These are phyloP conservation scores for Backusella psychrophila DNA, from an alignment of 192 early-diverging fungal species.

Conservation along the genomic window DNA sequence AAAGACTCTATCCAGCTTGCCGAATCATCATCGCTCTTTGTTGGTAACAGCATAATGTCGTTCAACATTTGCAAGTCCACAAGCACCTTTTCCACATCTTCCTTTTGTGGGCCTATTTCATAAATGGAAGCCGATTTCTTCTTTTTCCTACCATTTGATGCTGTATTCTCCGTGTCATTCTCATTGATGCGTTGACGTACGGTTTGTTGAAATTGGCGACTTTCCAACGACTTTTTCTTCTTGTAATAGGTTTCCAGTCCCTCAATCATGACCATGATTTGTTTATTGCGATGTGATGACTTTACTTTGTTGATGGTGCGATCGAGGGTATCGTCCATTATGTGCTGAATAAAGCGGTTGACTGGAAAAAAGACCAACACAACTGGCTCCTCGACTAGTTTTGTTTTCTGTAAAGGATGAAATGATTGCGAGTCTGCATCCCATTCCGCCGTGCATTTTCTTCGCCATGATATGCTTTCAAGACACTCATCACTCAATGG, in stretches of 20 bases:
- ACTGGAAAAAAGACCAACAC: slow-evolving; percentile 25
- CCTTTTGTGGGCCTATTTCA: background rate
- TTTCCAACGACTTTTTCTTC: slow-evolving; percentile 15
- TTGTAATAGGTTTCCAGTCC: slow-evolving; percentile 38
- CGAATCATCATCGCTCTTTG: slow-evolving; percentile 37
- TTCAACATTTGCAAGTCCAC: slow-evolving; percentile 35
- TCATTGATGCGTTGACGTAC: slow-evolving; percentile 19
- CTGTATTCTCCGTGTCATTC: background rate
- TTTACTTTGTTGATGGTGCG: slow-evolving; percentile 17
- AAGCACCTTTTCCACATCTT: slow-evolving; percentile 31
- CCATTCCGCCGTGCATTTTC: slow-evolving; percentile 23
- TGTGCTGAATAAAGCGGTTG: slow-evolving; percentile 17
- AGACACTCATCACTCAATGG: background rate
- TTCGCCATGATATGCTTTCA: slow-evolving; percentile 41
- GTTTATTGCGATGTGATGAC: slow-evolving; percentile 3
- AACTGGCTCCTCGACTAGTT: slow-evolving; percentile 28
- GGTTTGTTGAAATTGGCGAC: slow-evolving; percentile 21
- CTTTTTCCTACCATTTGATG: background rate
- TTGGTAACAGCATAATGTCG: slow-evolving; percentile 33
- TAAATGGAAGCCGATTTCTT: background rate
- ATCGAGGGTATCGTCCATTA: slow-evolving; percentile 16
- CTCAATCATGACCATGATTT: slow-evolving; percentile 39
- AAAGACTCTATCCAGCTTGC: slow-evolving; percentile 29
- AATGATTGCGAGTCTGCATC: slow-evolving; percentile 30
- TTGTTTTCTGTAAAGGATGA: slow-evolving; percentile 13